Conservation (phyloP, 2,329 filamentous ascomycete genomes). For the Colletotrichum truncatum region DNA sequence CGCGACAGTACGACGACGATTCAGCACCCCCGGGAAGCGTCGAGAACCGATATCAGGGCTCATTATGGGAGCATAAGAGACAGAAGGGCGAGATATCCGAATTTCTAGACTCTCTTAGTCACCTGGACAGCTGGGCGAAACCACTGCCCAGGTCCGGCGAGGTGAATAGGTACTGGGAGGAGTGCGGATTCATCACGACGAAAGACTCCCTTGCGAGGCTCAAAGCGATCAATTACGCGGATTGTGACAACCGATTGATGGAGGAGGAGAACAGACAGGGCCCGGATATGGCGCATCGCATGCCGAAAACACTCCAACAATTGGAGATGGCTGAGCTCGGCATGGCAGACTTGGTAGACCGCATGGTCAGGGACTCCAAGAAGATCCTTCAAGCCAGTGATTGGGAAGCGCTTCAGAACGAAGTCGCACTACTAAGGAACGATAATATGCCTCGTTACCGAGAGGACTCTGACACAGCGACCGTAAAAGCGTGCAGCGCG, state of each 20-base stretch:
- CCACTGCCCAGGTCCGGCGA: not conserved
- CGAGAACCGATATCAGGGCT: slow-evolving; percentile 22
- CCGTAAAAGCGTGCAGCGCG: not conserved
- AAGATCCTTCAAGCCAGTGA: slow-evolving; percentile 35
- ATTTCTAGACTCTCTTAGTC: slow-evolving; percentile 16
- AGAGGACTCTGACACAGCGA: not conserved
- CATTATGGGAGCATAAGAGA: not conserved
- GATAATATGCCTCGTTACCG: slow-evolving; percentile 9
- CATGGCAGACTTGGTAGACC: not conserved
- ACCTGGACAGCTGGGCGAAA: not conserved
- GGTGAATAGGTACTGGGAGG: slow-evolving; percentile 2
- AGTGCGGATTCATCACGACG: slow-evolving; percentile 3
- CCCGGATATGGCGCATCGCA: not conserved
- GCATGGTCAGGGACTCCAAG: slow-evolving; percentile 35
- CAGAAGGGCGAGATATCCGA: slow-evolving; percentile 11
- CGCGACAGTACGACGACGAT: slow-evolving; percentile 22
- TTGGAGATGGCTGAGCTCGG: not conserved
- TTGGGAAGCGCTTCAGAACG: slow-evolving; percentile 9
- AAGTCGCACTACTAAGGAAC: slow-evolving; percentile 15
- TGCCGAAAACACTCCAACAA: not conserved
- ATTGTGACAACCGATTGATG: not conserved
- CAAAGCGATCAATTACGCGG: not conserved
- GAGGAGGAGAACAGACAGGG: not conserved
- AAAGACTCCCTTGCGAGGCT: not conserved
- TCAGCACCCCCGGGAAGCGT: slow-evolving; percentile 36